These are phyloP conservation scores for Epipyxis sp. DNA, from an alignment of 108 stramenopile genomes.

Conservation along the genomic window DNA sequence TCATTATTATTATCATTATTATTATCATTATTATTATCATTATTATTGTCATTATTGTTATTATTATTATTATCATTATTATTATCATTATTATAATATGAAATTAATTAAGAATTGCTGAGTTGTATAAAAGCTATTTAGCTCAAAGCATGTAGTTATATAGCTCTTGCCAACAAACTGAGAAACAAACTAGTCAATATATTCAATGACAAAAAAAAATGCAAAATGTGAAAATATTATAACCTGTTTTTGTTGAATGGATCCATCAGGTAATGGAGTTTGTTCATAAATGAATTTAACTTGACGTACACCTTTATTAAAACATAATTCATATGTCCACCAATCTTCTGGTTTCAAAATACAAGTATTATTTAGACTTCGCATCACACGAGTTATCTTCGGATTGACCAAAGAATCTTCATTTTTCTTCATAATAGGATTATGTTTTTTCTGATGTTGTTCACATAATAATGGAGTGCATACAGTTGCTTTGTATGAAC, in stretches of 20 bases:
- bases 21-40: too few species aligned
- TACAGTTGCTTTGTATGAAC: neutral
- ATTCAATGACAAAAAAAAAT: too few species aligned
- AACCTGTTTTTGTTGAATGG: neutral
- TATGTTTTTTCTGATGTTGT: neutral
- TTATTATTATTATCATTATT: too few species aligned
- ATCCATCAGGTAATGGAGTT: neutral
- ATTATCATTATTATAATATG: too few species aligned
- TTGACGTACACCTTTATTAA: neutral
- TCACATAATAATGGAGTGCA: neutral
- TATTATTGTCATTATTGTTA: too few species aligned
- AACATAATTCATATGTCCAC: conserved; percentile 5
- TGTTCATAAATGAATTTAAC: neutral
- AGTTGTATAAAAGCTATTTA: too few species aligned
- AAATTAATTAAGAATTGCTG: too few species aligned
- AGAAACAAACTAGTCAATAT: too few species aligned
- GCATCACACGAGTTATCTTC: neutral
- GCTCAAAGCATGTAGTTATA: too few species aligned
- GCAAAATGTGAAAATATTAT: too few species aligned
- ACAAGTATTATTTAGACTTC: neutral
- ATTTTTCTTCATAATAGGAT: neutral
- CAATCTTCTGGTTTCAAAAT: neutral
- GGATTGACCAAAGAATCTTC: neutral
- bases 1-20: too few species aligned
- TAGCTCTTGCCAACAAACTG: too few species aligned